phyloP scores from a whole-genome alignment of 768 basidiomycete species.

The Hysterangium stoloniferum region DNA sequence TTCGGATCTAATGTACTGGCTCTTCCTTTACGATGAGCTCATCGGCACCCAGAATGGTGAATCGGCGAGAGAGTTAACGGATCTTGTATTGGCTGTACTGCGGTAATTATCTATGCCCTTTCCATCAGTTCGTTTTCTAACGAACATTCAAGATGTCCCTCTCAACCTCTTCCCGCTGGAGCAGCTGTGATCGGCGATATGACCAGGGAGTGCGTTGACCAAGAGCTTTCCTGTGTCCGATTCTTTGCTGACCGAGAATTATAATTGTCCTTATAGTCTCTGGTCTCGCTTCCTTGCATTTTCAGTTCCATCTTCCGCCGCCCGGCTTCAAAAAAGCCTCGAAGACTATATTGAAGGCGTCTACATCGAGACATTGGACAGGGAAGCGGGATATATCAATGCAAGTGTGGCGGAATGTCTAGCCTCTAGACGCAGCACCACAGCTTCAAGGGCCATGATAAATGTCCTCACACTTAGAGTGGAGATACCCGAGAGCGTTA shows the following conservation, averaged over 20 bases:
- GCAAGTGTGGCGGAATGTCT: conserved; percentile 3
- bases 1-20: conserved; percentile 3
- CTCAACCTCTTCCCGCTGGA: neutral
- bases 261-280: neutral
- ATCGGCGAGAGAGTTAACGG: neutral
- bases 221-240: too few relatives aligned
- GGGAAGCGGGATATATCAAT: neutral
- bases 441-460: neutral
- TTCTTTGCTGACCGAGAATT: too few relatives aligned
- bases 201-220: neutral
- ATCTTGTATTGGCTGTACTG: neutral
- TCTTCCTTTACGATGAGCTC: neutral
- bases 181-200: neutral
- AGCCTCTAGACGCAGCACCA: neutral
- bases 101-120: neutral
- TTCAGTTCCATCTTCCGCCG: neutral
- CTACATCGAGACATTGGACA: neutral
- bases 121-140: neutral
- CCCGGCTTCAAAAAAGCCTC: neutral
- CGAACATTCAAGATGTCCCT: neutral
- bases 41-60: neutral
- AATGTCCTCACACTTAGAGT: neutral
- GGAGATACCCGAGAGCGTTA: neutral
- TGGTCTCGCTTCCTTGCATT: neutral
- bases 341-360: conserved; percentile 1